These are phyloP conservation scores for Cucurbita moschata DNA, from an alignment of 306 rosid genomes.

Conservation along the genomic window DNA sequence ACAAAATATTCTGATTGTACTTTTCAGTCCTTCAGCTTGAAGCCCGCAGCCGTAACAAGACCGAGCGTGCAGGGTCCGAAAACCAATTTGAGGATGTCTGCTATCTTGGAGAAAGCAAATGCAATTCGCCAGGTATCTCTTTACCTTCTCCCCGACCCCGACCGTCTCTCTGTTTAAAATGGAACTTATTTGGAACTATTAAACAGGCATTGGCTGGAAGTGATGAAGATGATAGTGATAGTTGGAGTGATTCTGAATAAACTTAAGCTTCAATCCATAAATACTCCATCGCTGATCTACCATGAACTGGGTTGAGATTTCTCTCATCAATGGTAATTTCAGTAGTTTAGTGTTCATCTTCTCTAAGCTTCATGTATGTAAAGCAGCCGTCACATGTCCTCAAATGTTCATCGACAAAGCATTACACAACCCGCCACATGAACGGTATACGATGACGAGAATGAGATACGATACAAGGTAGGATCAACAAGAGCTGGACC, in stretches of 20 bases:
- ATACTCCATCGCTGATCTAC: neutral
- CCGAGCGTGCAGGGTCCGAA: conserved; percentile 61
- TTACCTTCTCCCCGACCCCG: neutral
- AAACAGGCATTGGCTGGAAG: conserved; percentile 79
- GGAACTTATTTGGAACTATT: conserved; percentile 2
- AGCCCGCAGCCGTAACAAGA: conserved; percentile 51
- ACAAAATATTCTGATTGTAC: conserved; percentile 6
- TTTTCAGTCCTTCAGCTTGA: conserved; percentile 83
- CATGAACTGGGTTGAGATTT: conserved; percentile 6
- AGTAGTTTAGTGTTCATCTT: conserved; percentile 16
- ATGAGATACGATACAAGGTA: conserved; percentile 7
- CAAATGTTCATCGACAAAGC: neutral
- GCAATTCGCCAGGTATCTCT: conserved; percentile 78
- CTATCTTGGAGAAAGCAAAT: conserved; percentile 83
- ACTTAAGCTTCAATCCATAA: neutral
- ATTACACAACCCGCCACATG: neutral
- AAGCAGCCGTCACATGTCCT: conserved; percentile 9
- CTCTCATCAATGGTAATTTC: conserved; percentile 5
- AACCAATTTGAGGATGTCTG: conserved; percentile 79
- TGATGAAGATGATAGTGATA: conserved; percentile 67
- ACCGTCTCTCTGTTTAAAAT: neutral
- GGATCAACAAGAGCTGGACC: conserved; percentile 28
- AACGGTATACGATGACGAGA: conserved; percentile 6
- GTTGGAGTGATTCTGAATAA: conserved; percentile 69
- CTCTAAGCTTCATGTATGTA: conserved; percentile 22